Percentiles rank a stretch among this genome's conserved stretches.
These are phyloP conservation scores for Neoconidiobolus thromboides DNA, from an alignment of 371 early-diverging fungal genomes.

Conservation along the genomic window DNA sequence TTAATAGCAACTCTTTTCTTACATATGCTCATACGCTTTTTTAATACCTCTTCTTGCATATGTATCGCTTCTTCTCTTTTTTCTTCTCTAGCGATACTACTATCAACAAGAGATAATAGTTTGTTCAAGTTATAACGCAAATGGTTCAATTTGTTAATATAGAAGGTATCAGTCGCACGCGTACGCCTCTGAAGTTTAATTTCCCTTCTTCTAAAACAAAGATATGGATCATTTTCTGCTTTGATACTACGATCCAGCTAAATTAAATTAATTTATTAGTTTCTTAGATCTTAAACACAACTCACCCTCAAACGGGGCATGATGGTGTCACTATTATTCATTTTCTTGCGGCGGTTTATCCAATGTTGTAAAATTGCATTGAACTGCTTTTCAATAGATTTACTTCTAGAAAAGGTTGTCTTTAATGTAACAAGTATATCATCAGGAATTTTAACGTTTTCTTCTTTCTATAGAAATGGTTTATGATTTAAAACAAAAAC, in stretches of 20 bases:
- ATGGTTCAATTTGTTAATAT: constrained; percentile 61
- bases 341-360: constrained; percentile 3
- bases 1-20: neutral
- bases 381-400: neutral
- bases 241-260: constrained; percentile 40
- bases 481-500: neutral
- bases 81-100: neutral
- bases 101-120: neutral
- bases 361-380: constrained; percentile 3
- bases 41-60: neutral
- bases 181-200: constrained; percentile 72
- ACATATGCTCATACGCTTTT: neutral
- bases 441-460: neutral
- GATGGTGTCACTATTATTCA: constrained; percentile 19
- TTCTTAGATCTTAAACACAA: neutral
- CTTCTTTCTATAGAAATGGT: neutral
- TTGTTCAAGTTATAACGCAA: constrained; percentile 52
- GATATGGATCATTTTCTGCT: constrained; percentile 74
- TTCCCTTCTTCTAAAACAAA: constrained; percentile 93
- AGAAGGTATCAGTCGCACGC: constrained; percentile 68
- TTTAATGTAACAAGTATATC: neutral
- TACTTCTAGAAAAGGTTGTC: neutral
- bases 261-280: neutral
- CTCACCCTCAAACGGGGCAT: constrained; percentile 13
- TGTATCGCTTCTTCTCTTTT: neutral